Conservation (phyloP, 2,329 filamentous ascomycete genomes). For the Calonectria leucothoes region DNA sequence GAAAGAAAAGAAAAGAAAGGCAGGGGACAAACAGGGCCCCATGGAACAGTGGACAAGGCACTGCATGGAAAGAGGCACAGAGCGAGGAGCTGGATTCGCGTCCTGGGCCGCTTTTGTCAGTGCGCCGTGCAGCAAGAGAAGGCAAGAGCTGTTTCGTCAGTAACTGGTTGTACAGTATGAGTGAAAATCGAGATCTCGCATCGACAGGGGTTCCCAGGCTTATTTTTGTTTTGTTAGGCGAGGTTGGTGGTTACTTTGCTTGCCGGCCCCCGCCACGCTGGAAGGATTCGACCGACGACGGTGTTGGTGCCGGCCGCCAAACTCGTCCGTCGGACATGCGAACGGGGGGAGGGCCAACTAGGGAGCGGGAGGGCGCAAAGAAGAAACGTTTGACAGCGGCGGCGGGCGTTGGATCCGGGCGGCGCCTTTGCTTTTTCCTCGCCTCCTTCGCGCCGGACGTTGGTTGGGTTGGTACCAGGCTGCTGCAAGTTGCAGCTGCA, state of each 20-base stretch:
- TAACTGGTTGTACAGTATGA: not conserved
- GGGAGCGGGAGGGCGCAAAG: not conserved
- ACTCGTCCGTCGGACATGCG: not conserved
- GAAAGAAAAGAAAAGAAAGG: not conserved
- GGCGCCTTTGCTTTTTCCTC: not conserved
- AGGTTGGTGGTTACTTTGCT: not conserved
- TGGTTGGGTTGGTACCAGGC: not conserved
- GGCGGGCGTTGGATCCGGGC: not conserved
- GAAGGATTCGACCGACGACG: not conserved
- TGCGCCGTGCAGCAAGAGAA: not conserved
- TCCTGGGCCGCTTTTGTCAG: not conserved
- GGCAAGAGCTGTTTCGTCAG: not conserved
- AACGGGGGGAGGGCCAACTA: not conserved
- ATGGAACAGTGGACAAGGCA: not conserved
- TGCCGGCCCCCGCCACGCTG: not conserved
- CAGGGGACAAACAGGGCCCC: not conserved
- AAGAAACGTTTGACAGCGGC: not conserved
- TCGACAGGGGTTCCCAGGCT: not conserved
- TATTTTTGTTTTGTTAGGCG: conserved; percentile 1
- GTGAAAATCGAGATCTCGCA: not conserved
- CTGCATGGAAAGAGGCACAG: not conserved
- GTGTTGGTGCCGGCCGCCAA: not conserved
- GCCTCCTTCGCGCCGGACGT: not conserved
- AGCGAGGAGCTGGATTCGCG: not conserved
- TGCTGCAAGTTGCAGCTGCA: not conserved